Percentiles rank a stretch among this genome's conserved stretches.
Conservation (phyloP, 768 basidiomycete species). For the Phanerochaete sordida region DNA sequence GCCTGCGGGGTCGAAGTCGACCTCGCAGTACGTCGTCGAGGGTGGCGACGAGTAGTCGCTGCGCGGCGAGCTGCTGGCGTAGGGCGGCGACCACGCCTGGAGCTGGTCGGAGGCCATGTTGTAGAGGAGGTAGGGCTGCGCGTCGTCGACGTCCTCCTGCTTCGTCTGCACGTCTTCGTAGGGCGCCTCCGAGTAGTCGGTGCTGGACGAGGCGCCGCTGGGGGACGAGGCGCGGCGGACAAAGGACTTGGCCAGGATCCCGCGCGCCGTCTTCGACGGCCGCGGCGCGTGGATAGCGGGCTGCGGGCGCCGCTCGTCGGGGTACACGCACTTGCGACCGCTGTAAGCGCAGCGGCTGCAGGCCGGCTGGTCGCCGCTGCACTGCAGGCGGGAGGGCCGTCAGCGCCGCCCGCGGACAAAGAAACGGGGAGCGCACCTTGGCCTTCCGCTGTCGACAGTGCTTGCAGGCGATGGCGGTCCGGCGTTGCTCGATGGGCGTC, state of each 20-base stretch:
- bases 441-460: conserved; percentile 38
- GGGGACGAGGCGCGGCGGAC: background rate
- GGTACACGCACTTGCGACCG: conserved; percentile 32
- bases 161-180: background rate
- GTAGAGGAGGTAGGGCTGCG: background rate
- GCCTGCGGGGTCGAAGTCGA: background rate
- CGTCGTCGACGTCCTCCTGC: background rate
- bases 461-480: conserved; percentile 34
- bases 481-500: conserved; percentile 33
- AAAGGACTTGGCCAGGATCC: background rate
- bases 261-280: background rate
- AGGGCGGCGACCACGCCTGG: background rate
- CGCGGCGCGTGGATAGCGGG: background rate
- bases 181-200: background rate
- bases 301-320: conserved; percentile 15
- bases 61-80: background rate
- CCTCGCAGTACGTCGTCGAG: background rate
- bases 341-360: conserved; percentile 33
- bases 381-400: conserved; percentile 21
- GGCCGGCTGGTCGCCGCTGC: conserved; percentile 32
- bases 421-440: conserved; percentile 26
- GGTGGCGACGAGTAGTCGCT: conserved; percentile 1
- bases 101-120: background rate
- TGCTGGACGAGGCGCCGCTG: background rate
- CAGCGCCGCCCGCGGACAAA: background rate